Percentiles rank a stretch among this genome's conserved stretches.
These are phyloP conservation scores for Kockiozyma suomiensis DNA, from an alignment of 805 yeast species.

Conservation along the genomic window DNA sequence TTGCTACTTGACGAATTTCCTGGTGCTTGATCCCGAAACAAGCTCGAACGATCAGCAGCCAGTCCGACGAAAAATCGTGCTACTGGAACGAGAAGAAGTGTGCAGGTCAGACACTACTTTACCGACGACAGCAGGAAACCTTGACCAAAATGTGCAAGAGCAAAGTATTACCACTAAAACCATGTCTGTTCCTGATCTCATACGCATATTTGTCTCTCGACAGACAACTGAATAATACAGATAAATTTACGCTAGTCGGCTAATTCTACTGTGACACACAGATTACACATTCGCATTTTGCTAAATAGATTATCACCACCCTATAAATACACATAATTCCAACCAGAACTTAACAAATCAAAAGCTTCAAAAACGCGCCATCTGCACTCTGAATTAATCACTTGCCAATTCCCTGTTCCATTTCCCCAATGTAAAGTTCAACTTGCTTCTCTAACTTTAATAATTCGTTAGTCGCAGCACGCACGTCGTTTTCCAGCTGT, in stretches of 20 bases:
- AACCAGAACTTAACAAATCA: not conserved
- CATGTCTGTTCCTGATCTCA: too few relatives aligned
- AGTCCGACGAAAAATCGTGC: not conserved
- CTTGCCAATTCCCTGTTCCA: conserved; percentile 44
- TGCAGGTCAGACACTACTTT: not conserved
- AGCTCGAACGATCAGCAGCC: not conserved
- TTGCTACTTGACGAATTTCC: not conserved
- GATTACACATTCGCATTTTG: not conserved
- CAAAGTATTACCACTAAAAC: too few relatives aligned
- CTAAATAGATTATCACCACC: not conserved
- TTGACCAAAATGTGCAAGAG: not conserved
- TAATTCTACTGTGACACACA: too few relatives aligned
- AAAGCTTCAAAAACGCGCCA: not conserved
- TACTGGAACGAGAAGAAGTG: not conserved
- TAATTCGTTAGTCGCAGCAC: conserved; percentile 56
- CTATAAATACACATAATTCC: not conserved
- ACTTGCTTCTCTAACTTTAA: conserved; percentile 59
- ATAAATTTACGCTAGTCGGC: too few relatives aligned
- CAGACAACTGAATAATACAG: too few relatives aligned
- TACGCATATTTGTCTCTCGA: too few relatives aligned
- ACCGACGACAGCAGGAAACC: not conserved
- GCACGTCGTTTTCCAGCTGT: conserved; percentile 56
- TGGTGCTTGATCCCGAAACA: not conserved
- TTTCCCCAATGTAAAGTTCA: conserved; percentile 54
- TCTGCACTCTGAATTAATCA: not conserved